phyloP scores from a whole-genome alignment of 257 asterid species.

The Mitragyna speciosa region DNA sequence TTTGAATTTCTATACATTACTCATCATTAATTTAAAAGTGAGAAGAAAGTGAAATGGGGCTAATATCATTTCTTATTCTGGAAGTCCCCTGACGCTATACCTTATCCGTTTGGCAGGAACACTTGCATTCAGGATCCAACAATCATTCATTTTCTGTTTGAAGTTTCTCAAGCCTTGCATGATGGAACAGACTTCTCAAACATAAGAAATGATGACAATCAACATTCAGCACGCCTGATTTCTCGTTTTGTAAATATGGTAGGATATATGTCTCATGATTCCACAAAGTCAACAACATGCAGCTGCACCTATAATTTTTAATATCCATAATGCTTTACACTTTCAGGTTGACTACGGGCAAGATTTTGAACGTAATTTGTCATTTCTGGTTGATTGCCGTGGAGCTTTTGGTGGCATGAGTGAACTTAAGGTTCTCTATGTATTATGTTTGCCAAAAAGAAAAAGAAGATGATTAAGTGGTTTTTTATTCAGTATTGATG shows the following conservation, averaged over 20 bases:
- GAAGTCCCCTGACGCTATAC: neutral
- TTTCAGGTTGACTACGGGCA: conserved; percentile 71
- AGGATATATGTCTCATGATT: conserved; percentile 19
- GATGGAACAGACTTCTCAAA: conserved; percentile 63
- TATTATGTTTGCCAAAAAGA: neutral
- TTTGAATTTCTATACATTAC: neutral
- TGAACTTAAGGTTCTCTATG: conserved; percentile 65
- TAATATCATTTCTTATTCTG: neutral
- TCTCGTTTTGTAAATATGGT: conserved; percentile 72
- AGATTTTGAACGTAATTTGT: conserved; percentile 59
- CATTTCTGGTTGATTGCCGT: conserved; percentile 75
- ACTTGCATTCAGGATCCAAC: conserved; percentile 57
- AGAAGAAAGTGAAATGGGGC: neutral
- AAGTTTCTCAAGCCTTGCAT: conserved; percentile 76
- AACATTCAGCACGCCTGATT: conserved; percentile 56
- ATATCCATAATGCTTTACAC: neutral
- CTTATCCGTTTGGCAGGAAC: conserved; percentile 37
- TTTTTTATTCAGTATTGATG: neutral
- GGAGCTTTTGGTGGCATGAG: conserved; percentile 71
- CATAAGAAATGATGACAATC: conserved; percentile 69
- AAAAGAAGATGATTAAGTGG: neutral
- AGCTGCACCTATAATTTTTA: neutral
- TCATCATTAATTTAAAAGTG: neutral
- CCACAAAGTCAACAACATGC: neutral
- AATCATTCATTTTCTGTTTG: conserved; percentile 64